Percentiles rank a stretch among this genome's conserved stretches.
Evolutionary conservation across 1,139 yeast genomes (phyloP).

Genomic region (Geotrichum restrictum): DNA sequence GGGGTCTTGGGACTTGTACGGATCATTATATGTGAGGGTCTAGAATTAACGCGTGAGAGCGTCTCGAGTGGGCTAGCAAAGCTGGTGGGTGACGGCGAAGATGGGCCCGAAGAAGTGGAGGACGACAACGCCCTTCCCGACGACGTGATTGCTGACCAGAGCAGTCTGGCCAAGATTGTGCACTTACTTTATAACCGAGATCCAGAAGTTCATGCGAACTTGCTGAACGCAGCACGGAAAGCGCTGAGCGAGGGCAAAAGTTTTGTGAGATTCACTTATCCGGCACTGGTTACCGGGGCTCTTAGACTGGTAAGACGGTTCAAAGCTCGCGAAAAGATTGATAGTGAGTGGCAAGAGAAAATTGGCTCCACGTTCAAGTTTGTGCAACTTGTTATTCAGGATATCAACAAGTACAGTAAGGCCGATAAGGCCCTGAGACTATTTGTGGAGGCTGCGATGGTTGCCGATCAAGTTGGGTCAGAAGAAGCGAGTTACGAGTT

Average conservation of each 20-base stretch:
- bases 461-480: constrained; percentile 70
- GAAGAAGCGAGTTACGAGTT: constrained; percentile 79
- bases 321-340: constrained; percentile 31
- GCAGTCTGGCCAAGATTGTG: constrained; percentile 67
- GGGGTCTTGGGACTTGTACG: constrained; percentile 42
- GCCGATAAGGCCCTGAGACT: constrained; percentile 50
- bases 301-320: constrained; percentile 56
- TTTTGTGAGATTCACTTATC: constrained; percentile 59
- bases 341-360: constrained; percentile 35
- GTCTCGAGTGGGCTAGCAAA: constrained; percentile 22
- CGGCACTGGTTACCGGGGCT: constrained; percentile 62
- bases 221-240: constrained; percentile 55
- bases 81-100: constrained; percentile 18
- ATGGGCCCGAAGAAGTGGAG: constrained; percentile 5
- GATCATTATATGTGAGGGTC: constrained; percentile 36
- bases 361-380: constrained; percentile 62
- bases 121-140: constrained; percentile 29
- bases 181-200: constrained; percentile 55
- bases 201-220: constrained; percentile 51
- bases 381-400: constrained; percentile 66
- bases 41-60: constrained; percentile 17
- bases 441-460: constrained; percentile 46
- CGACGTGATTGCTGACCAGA: constrained; percentile 50
- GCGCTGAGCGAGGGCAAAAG: constrained; percentile 43
- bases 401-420: constrained; percentile 53